Evolutionary conservation across 1,284 basidiomycete species (phyloP), one percentile per base, ranked within the genome.

Genomic region (Microbotryum scabiosae): DNA sequence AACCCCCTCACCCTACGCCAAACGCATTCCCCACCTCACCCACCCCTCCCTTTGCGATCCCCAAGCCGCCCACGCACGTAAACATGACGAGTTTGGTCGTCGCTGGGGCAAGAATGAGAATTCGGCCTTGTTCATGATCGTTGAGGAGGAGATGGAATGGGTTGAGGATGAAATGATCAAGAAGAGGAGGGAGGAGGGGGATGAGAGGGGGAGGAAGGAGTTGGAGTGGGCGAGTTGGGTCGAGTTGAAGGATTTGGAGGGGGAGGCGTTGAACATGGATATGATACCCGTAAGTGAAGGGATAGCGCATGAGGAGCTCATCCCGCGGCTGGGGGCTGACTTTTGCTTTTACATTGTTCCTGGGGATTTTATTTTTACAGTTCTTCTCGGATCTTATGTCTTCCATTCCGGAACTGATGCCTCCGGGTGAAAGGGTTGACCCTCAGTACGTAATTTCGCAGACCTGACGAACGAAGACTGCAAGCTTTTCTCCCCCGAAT

Each of bases 301-400:
- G 36, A 1, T 16, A 5, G 36, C 5, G 30, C 30, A 9, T 41
- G 36, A 41, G 16, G 16, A 18, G 36, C 14, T 41, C 36, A 41
- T 41, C 30, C 30, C 8, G 30, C 8, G 30, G 8, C 30, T 30
- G 8, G 30, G 32, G 23, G 14, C 52, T 18, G 18, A 44, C 20
- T 10, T 25, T 51, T n/a, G 4, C 44, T 54, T 18, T 30, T 56
- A 14, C 21, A 5, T 23, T 30, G 30, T 30, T 45, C 21, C 18
- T 18, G 36, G 16, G 36, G 12, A 4, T 16, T 12, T 4, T 41
- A 12, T 9, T 41, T 41, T 41, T 18, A 16, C 41, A 57, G 56
- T 57, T 57, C 18, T 57, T 51, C 20, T 25, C 57, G 6, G 57
- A 58, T 44, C 21, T 58, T 25, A 53, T 53, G 51, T 46, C 51